Evolutionary conservation across 345 rosid species (phyloP).

Genomic region (Theobroma cacao): DNA sequence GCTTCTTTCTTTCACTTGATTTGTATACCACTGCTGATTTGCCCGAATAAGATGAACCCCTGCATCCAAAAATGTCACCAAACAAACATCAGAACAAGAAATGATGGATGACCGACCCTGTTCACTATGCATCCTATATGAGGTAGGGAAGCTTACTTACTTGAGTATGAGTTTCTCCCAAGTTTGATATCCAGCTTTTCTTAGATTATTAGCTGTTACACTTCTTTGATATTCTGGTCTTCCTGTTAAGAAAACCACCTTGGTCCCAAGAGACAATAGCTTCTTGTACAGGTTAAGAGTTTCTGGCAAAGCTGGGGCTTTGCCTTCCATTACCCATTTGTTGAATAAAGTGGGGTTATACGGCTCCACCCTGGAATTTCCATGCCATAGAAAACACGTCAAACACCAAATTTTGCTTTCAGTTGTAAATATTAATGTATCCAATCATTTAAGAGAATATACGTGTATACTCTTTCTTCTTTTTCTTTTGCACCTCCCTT

Average conservation of each 20-base stretch:
- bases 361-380: constrained; percentile 20
- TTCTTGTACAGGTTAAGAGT: constrained; percentile 26
- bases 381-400: neutral
- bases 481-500: neutral
- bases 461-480: neutral
- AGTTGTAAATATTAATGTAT: neutral
- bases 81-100: neutral
- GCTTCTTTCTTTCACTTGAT: constrained; percentile 27
- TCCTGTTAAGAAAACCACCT: constrained; percentile 44
- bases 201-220: constrained; percentile 28
- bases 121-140: too few species aligned
- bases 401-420: neutral
- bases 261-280: constrained; percentile 29
- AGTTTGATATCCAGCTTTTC: constrained; percentile 29
- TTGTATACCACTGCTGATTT: constrained; percentile 30
- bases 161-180: constrained; percentile 41
- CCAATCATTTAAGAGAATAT: neutral
- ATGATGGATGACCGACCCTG: neutral
- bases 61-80: neutral
- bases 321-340: constrained; percentile 31
- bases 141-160: neutral
- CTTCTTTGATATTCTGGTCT: constrained; percentile 23
- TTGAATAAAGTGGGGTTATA: constrained; percentile 22
- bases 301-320: constrained; percentile 40
- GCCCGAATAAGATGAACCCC: constrained; percentile 27